Percentiles rank a stretch among this genome's conserved stretches.
These are phyloP conservation scores for Podospora fimiseda DNA, from an alignment of 495 filamentous ascomycete genomes.

Conservation along the genomic window DNA sequence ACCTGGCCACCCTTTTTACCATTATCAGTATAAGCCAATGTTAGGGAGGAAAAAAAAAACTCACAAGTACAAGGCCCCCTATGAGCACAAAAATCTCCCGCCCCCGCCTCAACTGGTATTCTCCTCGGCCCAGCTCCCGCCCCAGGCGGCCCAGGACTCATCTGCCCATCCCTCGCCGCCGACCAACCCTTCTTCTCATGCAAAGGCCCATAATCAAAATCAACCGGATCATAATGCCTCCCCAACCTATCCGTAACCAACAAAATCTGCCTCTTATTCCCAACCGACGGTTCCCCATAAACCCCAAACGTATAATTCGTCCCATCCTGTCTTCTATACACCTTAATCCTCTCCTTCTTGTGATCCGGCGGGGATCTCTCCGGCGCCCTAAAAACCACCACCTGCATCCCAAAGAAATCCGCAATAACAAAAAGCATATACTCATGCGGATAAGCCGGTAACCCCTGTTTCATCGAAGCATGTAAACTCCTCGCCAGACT, in stretches of 20 bases:
- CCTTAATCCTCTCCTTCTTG: neutral
- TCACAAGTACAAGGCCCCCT: too few relatives aligned
- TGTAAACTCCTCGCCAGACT: neutral
- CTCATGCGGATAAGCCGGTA: neutral
- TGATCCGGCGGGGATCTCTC: neutral
- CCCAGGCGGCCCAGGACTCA: neutral
- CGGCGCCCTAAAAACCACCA: neutral
- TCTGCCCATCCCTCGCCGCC: neutral
- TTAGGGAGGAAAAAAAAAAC: too few relatives aligned
- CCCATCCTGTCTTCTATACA: neutral
- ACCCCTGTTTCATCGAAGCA: neutral
- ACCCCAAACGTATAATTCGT: neutral
- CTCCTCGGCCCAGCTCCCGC: too few relatives aligned
- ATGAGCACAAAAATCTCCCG: too few relatives aligned
- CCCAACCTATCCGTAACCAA: neutral
- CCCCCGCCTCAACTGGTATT: too few relatives aligned
- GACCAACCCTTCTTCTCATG: neutral
- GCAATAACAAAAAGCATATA: neutral
- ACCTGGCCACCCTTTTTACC: too few relatives aligned
- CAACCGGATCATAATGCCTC: neutral
- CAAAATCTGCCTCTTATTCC: neutral
- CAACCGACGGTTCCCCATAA: neutral
- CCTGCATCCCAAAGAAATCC: neutral
- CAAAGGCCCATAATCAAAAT: neutral
- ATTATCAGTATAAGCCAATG: too few relatives aligned